Base-by-base conservation (phyloP, 106 monocot species). In the Dactylorhiza incarnata region DNA sequence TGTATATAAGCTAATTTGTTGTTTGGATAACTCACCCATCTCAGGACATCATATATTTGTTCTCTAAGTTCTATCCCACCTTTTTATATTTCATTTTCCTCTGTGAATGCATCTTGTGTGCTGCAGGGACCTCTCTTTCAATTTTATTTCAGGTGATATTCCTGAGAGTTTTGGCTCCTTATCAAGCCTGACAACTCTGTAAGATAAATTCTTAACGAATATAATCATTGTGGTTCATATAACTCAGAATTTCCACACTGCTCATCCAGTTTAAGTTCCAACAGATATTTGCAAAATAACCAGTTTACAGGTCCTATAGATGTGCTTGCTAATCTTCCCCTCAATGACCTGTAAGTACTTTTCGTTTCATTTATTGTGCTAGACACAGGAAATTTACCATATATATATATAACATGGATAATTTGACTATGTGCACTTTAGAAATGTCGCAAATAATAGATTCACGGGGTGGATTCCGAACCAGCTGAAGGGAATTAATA, bases 401-500 rank as follows among this genome's bases (percentile, higher is more conserved):
- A 29, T 45, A 26, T 45, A 26, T 37, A 23, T 29, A 68, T 4
- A 19, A 7, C 17, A 58, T 13, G 54, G 3, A 56, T 45, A 75
- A 50, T 67, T 15, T 85, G 44, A 8, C 59, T 72, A 13, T 29
- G 8, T 25, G 48, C 86, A 8, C 45, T 69, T 78, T 67, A 95
- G 95, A 82, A 87, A 95, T 79, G 81, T 92, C 78, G 89, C 87
- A 82, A 88, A 92, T 70, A 95, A 95, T 65, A 87, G 46, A 37
- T 92, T 95, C 82, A 92, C 79, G 59, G 95, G 95, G 48, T 89
- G 89, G 89, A 92, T 95, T 81, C 95, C 95, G 73, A 77, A 84
- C 23, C 82, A 81, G 53, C 45, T 95, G 25, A 87, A 87, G 71
- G 73, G 75, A 58, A 84, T 95, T 85, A 82, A 89, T 26, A 95